Conservation (phyloP, 495 filamentous ascomycete genomes). For the Neurospora terricola region DNA sequence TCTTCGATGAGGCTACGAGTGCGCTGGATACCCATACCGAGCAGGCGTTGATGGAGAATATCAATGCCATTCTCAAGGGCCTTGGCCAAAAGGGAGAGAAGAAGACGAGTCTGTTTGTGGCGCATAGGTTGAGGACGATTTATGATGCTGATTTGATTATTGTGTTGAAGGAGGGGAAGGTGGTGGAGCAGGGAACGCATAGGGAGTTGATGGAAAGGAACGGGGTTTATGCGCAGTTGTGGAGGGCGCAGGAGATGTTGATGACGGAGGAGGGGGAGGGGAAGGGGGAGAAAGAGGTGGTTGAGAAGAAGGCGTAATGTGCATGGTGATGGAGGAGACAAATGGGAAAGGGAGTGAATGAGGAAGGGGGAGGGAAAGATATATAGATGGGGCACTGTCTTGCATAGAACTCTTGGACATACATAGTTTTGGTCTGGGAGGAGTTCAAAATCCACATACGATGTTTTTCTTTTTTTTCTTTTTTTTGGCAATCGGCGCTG, state of each 20-base stretch:
- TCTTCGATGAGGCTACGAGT: constrained; percentile 97
- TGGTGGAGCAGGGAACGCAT: constrained; percentile 83
- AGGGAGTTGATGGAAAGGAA: constrained; percentile 60
- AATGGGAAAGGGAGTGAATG: not conserved
- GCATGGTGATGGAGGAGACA: too few relatives aligned
- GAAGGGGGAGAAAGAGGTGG: not conserved
- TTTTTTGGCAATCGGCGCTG: not conserved
- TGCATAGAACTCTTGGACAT: not conserved
- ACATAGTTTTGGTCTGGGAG: not conserved
- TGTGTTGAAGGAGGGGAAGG: constrained; percentile 71
- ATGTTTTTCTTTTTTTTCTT: not conserved
- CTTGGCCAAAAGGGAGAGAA: constrained; percentile 34
- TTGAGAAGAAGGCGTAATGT: not conserved
- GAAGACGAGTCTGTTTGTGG: constrained; percentile 87
- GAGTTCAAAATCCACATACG: not conserved
- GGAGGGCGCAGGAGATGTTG: constrained; percentile 44
- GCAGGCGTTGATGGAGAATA: constrained; percentile 81
- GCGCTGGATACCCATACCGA: constrained; percentile 95
- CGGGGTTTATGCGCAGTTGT: constrained; percentile 82
- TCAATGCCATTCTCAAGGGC: constrained; percentile 74
- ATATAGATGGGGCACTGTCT: not conserved
- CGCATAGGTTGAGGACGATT: constrained; percentile 85
- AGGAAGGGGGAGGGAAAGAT: not conserved
- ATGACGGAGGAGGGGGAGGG: constrained; percentile 9
- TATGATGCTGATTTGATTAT: constrained; percentile 93